Percentiles rank a stretch among this genome's conserved stretches.
phyloP scores from a whole-genome alignment of 257 asterid species.

The Solanum clarkiae region DNA sequence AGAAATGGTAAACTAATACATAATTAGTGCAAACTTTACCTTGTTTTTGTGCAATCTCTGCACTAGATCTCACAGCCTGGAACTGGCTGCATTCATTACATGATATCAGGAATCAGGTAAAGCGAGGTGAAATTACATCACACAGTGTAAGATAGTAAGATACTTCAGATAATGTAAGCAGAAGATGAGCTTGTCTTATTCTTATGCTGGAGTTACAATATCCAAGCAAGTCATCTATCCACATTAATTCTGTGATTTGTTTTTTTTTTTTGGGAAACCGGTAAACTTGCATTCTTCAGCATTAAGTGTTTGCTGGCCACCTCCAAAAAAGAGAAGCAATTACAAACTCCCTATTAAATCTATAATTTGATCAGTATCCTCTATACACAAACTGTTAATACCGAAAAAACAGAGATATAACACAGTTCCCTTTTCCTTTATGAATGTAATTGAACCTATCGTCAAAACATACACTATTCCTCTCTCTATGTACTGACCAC shows the following conservation, averaged over 20 bases:
- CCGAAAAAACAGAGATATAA: not conserved
- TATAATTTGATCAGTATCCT: not conserved
- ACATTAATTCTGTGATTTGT: not conserved
- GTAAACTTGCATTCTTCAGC: not conserved
- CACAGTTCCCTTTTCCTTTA: not conserved
- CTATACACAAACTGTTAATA: not conserved
- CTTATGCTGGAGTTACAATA: not conserved
- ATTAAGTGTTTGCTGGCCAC: not conserved
- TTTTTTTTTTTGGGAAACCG: not conserved
- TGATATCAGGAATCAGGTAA: not conserved
- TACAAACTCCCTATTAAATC: not conserved
- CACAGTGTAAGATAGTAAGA: not conserved
- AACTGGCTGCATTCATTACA: not conserved
- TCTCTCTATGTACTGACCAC: not conserved
- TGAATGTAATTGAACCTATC: not conserved
- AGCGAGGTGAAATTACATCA: not conserved
- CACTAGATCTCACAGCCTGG: not conserved
- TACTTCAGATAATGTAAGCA: not conserved
- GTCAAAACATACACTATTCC: not conserved
- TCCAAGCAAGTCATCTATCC: not conserved
- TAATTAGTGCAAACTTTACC: not conserved
- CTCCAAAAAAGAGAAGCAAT: not conserved
- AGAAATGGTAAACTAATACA: not conserved
- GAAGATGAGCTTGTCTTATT: not conserved
- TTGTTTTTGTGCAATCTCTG: not conserved